phyloP scores from a whole-genome alignment of 1,284 basidiomycete genomes.

The Sporisorium iseilematis-ciliati region DNA sequence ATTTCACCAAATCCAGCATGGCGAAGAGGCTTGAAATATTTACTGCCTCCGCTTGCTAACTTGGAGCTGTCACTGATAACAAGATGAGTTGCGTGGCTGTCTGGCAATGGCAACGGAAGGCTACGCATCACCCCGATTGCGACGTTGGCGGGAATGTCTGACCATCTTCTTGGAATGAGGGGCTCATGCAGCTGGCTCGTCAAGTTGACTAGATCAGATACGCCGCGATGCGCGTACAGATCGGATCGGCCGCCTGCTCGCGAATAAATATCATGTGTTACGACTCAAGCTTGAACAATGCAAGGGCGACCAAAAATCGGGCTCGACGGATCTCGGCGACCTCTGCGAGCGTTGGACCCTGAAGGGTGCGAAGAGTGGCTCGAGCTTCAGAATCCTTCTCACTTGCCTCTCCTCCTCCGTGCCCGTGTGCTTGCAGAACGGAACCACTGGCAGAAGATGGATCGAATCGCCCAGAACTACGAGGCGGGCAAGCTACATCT shows the following conservation, averaged over 20 bases:
- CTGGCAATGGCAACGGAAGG: too few relatives aligned
- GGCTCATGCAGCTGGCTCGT: background rate
- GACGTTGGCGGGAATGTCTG: too few relatives aligned
- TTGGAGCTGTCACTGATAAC: too few relatives aligned
- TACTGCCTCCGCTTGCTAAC: too few relatives aligned
- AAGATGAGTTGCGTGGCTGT: too few relatives aligned
- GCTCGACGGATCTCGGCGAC: background rate
- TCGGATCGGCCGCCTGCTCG: background rate
- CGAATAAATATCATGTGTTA: too few relatives aligned
- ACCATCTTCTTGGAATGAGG: background rate
- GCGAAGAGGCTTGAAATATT: too few relatives aligned
- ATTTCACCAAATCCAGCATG: too few relatives aligned
- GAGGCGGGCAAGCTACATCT: slow-evolving; percentile 27
- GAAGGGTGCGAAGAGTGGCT: background rate
- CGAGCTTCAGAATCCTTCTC: background rate
- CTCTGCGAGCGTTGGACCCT: slow-evolving; percentile 3
- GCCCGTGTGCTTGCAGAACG: too few relatives aligned
- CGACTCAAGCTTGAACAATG: background rate
- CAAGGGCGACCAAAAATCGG: background rate
- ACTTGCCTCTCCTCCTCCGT: too few relatives aligned
- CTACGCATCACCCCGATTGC: too few relatives aligned
- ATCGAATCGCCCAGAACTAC: slow-evolving; percentile 11
- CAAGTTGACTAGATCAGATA: background rate
- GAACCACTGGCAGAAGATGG: slow-evolving; percentile 6
- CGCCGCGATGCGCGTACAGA: background rate